These are phyloP conservation scores for Diplodia sapinea DNA, from an alignment of 2,329 filamentous ascomycete species.

Conservation along the genomic window DNA sequence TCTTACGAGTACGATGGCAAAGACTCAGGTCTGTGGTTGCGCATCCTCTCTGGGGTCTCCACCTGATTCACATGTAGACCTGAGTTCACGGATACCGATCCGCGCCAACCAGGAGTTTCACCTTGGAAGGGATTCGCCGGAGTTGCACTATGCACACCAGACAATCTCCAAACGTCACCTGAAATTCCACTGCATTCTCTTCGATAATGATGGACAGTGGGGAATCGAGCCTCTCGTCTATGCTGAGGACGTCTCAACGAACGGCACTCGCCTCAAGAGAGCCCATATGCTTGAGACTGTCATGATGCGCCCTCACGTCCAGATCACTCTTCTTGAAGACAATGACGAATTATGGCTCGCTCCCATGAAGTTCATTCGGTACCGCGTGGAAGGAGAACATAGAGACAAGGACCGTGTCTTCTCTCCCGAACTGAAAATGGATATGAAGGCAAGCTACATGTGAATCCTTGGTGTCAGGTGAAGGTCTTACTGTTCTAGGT, in stretches of 20 bases:
- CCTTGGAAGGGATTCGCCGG: conserved; percentile 41
- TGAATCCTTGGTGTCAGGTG: neutral
- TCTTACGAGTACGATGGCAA: conserved; percentile 15
- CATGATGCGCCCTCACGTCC: conserved; percentile 42
- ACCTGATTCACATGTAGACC: conserved; percentile 2
- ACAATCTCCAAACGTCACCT: conserved; percentile 55
- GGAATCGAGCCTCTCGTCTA: conserved; percentile 55
- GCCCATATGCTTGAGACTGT: conserved; percentile 34
- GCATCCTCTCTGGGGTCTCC: neutral
- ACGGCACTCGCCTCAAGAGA: conserved; percentile 49
- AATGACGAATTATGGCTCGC: conserved; percentile 51
- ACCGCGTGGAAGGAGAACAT: conserved; percentile 31
- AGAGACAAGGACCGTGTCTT: neutral
- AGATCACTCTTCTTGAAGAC: conserved; percentile 51
- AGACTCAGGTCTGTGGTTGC: conserved; percentile 22
- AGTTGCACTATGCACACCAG: conserved; percentile 26
- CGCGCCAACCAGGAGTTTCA: conserved; percentile 46
- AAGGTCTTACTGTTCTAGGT: conserved; percentile 12
- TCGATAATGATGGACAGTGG: conserved; percentile 42
- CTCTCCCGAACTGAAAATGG: neutral
- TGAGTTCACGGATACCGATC: conserved; percentile 31
- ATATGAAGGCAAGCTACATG: conserved; percentile 13
- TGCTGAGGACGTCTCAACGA: conserved; percentile 53
- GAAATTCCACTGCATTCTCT: conserved; percentile 54
- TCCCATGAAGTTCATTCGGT: conserved; percentile 39